A percentile compares a stretch with the other conserved stretches of the same genome.
Conservation (phyloP, 2,329 filamentous ascomycete genomes). For the Penicillium janthinellum region DNA sequence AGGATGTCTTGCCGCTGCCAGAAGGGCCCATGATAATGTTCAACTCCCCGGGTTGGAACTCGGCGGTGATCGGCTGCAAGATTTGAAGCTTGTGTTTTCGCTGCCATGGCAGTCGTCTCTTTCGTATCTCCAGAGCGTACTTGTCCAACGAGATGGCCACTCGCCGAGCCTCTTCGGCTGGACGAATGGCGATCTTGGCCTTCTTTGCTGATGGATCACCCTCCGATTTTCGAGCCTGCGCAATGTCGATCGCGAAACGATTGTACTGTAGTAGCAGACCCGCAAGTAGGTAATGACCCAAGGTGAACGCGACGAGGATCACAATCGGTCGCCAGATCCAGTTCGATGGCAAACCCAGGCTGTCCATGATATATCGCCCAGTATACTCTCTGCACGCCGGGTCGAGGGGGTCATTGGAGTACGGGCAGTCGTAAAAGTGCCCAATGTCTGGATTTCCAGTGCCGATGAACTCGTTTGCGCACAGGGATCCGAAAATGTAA, state of each 20-base stretch:
- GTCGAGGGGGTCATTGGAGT: slow-evolving; percentile 61
- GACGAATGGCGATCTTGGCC: slow-evolving; percentile 64
- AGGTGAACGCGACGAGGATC: slow-evolving; percentile 61
- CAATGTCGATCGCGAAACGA: slow-evolving; percentile 69
- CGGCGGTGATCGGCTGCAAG: slow-evolving; percentile 65
- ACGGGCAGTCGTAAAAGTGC: slow-evolving; percentile 73
- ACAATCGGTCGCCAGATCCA: slow-evolving; percentile 71
- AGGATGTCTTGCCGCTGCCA: slow-evolving; percentile 73
- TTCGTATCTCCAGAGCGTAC: slow-evolving; percentile 67
- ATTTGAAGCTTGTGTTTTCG: slow-evolving; percentile 51
- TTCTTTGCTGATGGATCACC: slow-evolving; percentile 69
- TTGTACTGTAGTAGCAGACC: slow-evolving; percentile 65
- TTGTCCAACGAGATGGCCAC: slow-evolving; percentile 67
- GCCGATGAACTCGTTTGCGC: slow-evolving; percentile 68
- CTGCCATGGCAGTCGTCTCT: slow-evolving; percentile 56
- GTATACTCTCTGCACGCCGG: slow-evolving; percentile 69
- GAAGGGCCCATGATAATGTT: slow-evolving; percentile 83
- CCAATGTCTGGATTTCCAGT: slow-evolving; percentile 46
- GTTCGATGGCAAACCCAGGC: slow-evolving; percentile 65
- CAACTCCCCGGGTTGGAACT: slow-evolving; percentile 67
- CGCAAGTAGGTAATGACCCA: slow-evolving; percentile 65
- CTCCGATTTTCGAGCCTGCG: slow-evolving; percentile 60
- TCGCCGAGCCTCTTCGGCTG: slow-evolving; percentile 57
- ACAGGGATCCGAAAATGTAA: slow-evolving; percentile 71
- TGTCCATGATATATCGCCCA: slow-evolving; percentile 68